Evolutionary conservation across 2,329 filamentous ascomycete species (phyloP), one percentile per base, ranked within the genome.

Genomic region (Fusarium buharicum): DNA sequence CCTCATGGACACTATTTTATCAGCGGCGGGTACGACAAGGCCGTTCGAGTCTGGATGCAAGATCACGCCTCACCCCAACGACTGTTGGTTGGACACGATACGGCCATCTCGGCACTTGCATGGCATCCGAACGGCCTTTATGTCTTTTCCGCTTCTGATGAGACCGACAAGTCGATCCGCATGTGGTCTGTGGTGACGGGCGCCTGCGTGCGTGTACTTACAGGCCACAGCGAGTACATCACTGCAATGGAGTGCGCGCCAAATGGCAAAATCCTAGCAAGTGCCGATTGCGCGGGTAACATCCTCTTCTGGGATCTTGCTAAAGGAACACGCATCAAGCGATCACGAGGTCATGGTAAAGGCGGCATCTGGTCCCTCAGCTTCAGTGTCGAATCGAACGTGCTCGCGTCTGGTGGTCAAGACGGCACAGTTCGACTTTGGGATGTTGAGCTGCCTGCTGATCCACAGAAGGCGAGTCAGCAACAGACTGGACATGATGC

Each of bases 121-220:
- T 99, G 95, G 88, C 95, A 99, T 71, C 92, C 94, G 0, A 99
- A 99, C 73, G 92, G 92, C 16, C 87, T 90, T 6, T 99, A 98
- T 70, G 81, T 97, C 39, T 97, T 99, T 76, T 97, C 95, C 0
- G 93, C 91, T 4, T 96, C 92, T 12, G 91, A 91, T 66, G 93
- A 88, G 72, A 85, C 82, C 7, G 87, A 99, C 76, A 94, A 94
- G 75, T 95, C 93, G 1, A 91, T 98, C 30, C 89, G 95, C 27
- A 98, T 99, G 94, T 99, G 95, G 95, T 89, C 93, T 10, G 86
- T 97, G n/a, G 85, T 87, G 11, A 94, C 90, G 9, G 95, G 95
- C 24, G 88, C 89, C 60, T 92, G 93, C 31, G 91, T 97, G 6
- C 90, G 95, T 22, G 87, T 98, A 70, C 97, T 98, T 73, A 93